Evolutionary conservation across 805 yeast species (phyloP).

Genomic region (Debaryomyces hansenii): DNA sequence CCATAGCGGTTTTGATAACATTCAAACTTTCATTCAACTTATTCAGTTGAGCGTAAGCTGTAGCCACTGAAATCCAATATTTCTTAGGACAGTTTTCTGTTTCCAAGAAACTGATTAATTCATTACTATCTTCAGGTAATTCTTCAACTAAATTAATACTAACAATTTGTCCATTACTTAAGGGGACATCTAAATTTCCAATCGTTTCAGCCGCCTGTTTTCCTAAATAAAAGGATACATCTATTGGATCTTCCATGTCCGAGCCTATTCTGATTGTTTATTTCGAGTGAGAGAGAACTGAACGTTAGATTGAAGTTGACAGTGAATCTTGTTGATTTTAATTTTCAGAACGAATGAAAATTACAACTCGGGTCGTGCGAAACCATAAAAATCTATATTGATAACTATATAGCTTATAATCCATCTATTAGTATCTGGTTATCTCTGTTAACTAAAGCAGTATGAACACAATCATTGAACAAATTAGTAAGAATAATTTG

Average conservation of each 20-base stretch:
- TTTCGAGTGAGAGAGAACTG: not conserved
- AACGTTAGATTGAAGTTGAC: not conserved
- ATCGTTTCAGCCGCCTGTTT: conserved; percentile 26
- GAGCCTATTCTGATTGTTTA: not conserved
- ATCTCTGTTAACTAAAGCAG: not conserved
- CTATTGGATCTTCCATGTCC: conserved; percentile 18
- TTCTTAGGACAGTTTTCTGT: conserved; percentile 75
- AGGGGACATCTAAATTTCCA: conserved; percentile 62
- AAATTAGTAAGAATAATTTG: not conserved
- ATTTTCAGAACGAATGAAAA: not conserved
- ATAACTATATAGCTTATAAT: not conserved
- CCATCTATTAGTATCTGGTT: not conserved
- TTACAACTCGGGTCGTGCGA: not conserved
- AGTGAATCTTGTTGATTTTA: not conserved
- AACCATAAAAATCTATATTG: not conserved
- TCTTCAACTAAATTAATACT: conserved; percentile 79
- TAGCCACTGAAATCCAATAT: conserved; percentile 83
- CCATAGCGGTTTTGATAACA: conserved; percentile 62
- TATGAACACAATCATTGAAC: not conserved
- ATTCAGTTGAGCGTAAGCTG: conserved; percentile 70
- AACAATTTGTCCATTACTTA: conserved; percentile 77
- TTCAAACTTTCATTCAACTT: conserved; percentile 60
- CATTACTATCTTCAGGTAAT: conserved; percentile 86
- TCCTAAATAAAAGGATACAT: conserved; percentile 36
- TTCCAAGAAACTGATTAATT: conserved; percentile 72